Conservation (phyloP, 2,329 filamentous ascomycete species). For the Colletotrichum nymphaeae region DNA sequence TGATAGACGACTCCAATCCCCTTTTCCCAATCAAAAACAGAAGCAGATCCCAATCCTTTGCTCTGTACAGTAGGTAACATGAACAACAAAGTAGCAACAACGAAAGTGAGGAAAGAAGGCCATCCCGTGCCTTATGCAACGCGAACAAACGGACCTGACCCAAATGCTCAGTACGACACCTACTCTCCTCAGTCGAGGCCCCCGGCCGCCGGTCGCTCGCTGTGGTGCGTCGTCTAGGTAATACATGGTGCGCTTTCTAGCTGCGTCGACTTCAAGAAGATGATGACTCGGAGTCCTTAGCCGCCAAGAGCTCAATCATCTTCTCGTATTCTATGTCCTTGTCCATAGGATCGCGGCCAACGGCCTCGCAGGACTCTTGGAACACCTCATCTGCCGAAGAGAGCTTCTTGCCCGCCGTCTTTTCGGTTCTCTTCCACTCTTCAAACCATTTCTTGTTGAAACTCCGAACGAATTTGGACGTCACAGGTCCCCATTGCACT, state of each 20-base stretch:
- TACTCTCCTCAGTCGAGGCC: not conserved
- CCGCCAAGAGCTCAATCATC: constrained; percentile 34
- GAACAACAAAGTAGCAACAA: constrained; percentile 3
- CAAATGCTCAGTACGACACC: not conserved
- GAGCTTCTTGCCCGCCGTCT: constrained; percentile 5
- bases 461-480: constrained; percentile 29
- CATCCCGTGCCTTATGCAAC: not conserved
- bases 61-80: not conserved
- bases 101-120: not conserved
- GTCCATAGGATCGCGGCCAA: constrained; percentile 31
- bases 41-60: not conserved
- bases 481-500: constrained; percentile 32
- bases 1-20: constrained; percentile 17
- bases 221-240: not conserved
- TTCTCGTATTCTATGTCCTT: constrained; percentile 36
- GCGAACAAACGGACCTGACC: not conserved
- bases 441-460: constrained; percentile 36
- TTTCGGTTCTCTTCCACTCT: constrained; percentile 31
- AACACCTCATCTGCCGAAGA: constrained; percentile 16
- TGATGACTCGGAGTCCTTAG: constrained; percentile 27
- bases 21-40: constrained; percentile 2
- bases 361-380: constrained; percentile 17
- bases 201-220: not conserved
- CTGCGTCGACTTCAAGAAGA: not conserved
- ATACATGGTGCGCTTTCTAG: constrained; percentile 19